These are phyloP conservation scores for Breviolum minutum DNA, from an alignment of 73 alveolate species.

Conservation along the genomic window DNA sequence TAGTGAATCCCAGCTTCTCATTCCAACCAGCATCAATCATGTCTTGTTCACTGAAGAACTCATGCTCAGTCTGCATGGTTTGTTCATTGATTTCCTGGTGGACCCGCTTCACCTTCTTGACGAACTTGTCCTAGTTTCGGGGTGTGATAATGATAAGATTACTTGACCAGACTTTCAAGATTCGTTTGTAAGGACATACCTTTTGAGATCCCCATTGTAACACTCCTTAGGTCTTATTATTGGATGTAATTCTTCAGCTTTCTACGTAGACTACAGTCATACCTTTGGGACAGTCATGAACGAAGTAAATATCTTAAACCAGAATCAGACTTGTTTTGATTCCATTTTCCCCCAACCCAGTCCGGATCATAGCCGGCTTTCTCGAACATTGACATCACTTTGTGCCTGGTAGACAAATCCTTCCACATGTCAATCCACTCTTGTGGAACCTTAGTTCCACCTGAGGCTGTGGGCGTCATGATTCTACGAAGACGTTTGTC, in stretches of 20 bases:
- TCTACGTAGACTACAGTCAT: too few relatives aligned
- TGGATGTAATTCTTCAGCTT: too few relatives aligned
- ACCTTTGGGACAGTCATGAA: too few relatives aligned
- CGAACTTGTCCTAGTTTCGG: not conserved
- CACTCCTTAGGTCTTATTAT: too few relatives aligned
- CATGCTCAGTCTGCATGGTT: not conserved
- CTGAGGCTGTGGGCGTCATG: constrained; percentile 3
- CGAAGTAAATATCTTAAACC: too few relatives aligned
- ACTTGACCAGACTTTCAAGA: not conserved
- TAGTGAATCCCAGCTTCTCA: not conserved
- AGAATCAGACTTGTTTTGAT: not conserved
- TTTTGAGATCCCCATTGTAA: too few relatives aligned
- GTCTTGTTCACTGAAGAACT: constrained; percentile 25
- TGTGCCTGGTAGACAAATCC: not conserved
- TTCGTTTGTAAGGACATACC: too few relatives aligned
- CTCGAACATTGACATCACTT: constrained; percentile 14
- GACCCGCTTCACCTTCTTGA: not conserved
- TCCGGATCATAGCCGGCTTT: constrained; percentile 44
- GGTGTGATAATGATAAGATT: not conserved
- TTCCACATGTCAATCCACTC: not conserved
- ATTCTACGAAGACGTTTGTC: not conserved
- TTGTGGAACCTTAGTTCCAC: constrained; percentile 1
- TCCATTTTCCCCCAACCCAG: not conserved
- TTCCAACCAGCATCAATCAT: constrained; percentile 5
- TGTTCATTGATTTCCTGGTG: constrained; percentile 27